Evolutionary conservation across 192 early-diverging fungal genomes (phyloP).

Genomic region (Coemansia sp.): DNA sequence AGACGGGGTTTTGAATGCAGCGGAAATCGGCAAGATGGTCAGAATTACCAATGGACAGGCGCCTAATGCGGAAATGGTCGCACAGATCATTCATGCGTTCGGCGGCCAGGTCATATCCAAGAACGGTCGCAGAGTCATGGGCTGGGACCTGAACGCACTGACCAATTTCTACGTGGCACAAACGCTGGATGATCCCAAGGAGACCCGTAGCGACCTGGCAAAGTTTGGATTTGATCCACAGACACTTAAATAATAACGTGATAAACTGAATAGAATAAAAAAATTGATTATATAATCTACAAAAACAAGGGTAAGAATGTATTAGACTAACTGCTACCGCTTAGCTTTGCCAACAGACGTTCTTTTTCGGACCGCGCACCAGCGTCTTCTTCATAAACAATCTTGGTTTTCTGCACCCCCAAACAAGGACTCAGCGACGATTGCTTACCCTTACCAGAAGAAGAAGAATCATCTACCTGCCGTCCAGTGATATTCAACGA

Average conservation of each 20-base stretch:
- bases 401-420: conserved; percentile 21
- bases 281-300: too few species aligned
- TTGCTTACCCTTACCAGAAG: background rate
- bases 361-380: conserved; percentile 43
- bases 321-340: too few species aligned
- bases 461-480: background rate
- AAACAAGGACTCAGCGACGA: conserved; percentile 13
- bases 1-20: conserved; percentile 43
- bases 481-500: background rate
- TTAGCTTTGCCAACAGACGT: conserved; percentile 30
- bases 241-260: conserved; percentile 23
- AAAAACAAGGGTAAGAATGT: too few species aligned
- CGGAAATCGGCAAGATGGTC: conserved; percentile 41
- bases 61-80: conserved; percentile 19
- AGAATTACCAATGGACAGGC: conserved; percentile 41
- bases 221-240: conserved; percentile 48
- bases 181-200: conserved; percentile 46
- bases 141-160: conserved; percentile 36
- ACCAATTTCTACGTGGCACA: conserved; percentile 45
- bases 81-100: conserved; percentile 43
- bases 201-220: conserved; percentile 49
- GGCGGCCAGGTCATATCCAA: conserved; percentile 33
- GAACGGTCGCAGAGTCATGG: conserved; percentile 23
- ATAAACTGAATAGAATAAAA: background rate
- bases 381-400: conserved; percentile 48